Percentiles rank a stretch among this genome's conserved stretches.
Conservation (phyloP, 2,329 filamentous ascomycete genomes). For the Aspergillus fischeri region DNA sequence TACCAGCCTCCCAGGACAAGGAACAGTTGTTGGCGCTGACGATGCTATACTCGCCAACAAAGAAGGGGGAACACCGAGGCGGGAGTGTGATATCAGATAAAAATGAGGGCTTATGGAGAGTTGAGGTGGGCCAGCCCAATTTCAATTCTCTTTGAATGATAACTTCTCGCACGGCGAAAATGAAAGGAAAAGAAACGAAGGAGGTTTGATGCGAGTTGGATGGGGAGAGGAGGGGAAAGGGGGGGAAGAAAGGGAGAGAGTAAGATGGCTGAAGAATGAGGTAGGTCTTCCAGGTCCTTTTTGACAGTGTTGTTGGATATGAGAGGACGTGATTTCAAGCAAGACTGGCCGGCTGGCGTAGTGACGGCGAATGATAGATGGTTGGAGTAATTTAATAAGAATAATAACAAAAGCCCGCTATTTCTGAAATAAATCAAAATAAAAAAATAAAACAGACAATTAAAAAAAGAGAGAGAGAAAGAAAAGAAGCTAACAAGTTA, state of each 20-base stretch:
- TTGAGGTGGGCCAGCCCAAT: constrained; percentile 35
- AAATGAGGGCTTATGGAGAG: constrained; percentile 28
- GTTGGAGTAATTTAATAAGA: constrained; percentile 1
- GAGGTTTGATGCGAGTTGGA: constrained; percentile 11
- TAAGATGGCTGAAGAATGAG: constrained; percentile 9
- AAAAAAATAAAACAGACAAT: constrained; percentile 3
- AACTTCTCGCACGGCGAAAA: constrained; percentile 34
- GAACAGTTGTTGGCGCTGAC: constrained; percentile 17
- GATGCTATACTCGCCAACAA: constrained; percentile 19
- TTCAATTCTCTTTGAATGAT: constrained; percentile 26
- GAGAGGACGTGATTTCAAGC: constrained; percentile 5
- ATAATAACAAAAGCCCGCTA: not conserved
- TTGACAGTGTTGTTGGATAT: constrained; percentile 11
- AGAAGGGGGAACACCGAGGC: constrained; percentile 12
- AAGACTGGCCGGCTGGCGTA: constrained; percentile 14
- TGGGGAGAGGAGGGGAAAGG: constrained; percentile 11
- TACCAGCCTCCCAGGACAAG: constrained; percentile 31
- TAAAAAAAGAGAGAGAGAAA: constrained; percentile 6
- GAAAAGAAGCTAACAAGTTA: not conserved
- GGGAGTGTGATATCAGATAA: constrained; percentile 1
- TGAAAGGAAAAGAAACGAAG: constrained; percentile 19
- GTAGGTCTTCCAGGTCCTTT: constrained; percentile 6
- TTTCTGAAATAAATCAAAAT: constrained; percentile 2
- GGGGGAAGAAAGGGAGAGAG: constrained; percentile 13
- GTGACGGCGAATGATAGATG: constrained; percentile 14